Evolutionary conservation across 2,329 filamentous ascomycete genomes (phyloP).

Genomic region (Xylaria sp.): DNA sequence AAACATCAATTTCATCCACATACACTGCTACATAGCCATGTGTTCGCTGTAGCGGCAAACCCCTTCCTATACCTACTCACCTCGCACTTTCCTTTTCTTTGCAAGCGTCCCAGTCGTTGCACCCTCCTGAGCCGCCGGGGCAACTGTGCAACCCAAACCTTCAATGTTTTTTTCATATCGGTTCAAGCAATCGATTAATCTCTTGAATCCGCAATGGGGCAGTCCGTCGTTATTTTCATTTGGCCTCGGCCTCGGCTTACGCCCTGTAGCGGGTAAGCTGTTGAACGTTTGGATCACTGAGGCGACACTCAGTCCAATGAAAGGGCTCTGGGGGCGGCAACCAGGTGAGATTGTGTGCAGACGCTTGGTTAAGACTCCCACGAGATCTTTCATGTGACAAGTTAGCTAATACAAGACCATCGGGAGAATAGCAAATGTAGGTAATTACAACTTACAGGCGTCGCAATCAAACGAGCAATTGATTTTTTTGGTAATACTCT

Average conservation of each 20-base stretch:
- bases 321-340: background rate
- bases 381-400: background rate
- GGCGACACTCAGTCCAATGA: background rate
- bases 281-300: background rate
- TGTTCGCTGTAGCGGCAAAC: background rate
- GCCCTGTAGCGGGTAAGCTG: too few relatives aligned
- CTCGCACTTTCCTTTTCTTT: background rate
- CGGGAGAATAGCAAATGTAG: background rate
- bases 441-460: background rate
- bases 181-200: background rate
- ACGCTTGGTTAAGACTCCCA: background rate
- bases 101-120: background rate
- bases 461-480: background rate
- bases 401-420: background rate
- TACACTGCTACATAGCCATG: background rate
- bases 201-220: background rate
- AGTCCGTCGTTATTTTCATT: background rate
- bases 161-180: background rate
- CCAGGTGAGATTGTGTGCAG: background rate
- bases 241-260: too few relatives aligned
- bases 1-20: too few relatives aligned
- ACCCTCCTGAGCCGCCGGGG: background rate
- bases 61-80: background rate
- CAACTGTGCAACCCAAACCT: background rate
- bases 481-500: background rate